Evolutionary conservation across 352 stramenopile genomes (phyloP), one percentile per base, ranked within the genome.

Genomic region (Pythium dissimile): DNA sequence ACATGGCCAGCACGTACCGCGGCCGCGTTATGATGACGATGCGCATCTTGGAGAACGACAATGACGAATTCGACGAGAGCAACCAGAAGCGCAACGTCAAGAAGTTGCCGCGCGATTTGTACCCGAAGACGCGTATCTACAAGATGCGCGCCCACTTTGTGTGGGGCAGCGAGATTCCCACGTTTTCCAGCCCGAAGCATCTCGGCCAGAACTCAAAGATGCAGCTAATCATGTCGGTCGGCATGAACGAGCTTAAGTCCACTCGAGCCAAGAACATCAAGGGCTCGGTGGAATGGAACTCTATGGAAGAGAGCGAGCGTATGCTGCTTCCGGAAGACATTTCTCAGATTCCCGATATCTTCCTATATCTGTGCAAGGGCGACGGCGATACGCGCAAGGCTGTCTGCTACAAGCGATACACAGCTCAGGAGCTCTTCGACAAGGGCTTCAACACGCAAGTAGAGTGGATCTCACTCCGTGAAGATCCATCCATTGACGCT

Each of bases 1-100:
- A 93, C 20, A 80, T 88, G 39, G 86, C 79, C 11, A 92, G 79
- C 13, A 92, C 82, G 1, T 96, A 95, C 49, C 80, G 86, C 42
- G 88, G 88, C 2, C 79, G 86, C 4, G 59, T 96, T 15, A 64
- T 97, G 23, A 67, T 97, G 37, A 86, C 65, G n/a, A 66, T 90
- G 31, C 67, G 75, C 15, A 76, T 96, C 35, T 57, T 89, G 38
- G 73, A 80, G 20, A 90, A 96, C 47, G 67, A 80, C 4, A 64
- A 83, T 23, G 70, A 85, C 41, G 63, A 86, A 38, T 75, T 92
- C 21, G 85, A 97, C 26, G 80, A 91, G 35, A 74, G 77, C 5
- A 92, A 93, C 59, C 86, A 94, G 37, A 94, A 91, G 59, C 79
- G 80, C 18, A 94, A 94, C 54, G 79, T 84, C 3, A 92, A 86